phyloP scores from a whole-genome alignment of 805 yeast species.

The Myxozyma monticola region DNA sequence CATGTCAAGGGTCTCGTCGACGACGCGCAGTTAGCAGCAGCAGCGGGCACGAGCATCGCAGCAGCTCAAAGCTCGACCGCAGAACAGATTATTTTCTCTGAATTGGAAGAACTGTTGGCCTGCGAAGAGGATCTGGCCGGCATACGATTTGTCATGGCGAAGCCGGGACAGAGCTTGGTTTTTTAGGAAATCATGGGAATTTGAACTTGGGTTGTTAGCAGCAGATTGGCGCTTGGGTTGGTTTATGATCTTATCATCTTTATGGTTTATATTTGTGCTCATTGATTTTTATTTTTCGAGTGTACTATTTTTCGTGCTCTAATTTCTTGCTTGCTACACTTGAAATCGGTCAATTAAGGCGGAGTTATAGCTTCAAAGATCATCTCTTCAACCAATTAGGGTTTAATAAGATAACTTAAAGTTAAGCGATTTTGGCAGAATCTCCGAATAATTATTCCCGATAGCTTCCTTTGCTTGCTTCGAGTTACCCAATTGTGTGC shows the following conservation, averaged over 20 bases:
- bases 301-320: too few species aligned
- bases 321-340: too few species aligned
- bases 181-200: constrained; percentile 1
- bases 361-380: too few species aligned
- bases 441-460: too few species aligned
- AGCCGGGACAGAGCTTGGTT: constrained; percentile 25
- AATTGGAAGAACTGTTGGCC: constrained; percentile 21
- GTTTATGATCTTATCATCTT: not conserved
- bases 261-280: not conserved
- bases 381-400: too few species aligned
- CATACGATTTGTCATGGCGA: constrained; percentile 21
- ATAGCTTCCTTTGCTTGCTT: too few species aligned
- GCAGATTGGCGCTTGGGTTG: not conserved
- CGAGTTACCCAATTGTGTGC: too few species aligned
- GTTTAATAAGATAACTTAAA: too few species aligned
- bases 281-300: not conserved
- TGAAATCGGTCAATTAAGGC: too few species aligned
- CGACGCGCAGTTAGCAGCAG: constrained; percentile 5
- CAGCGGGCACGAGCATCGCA: not conserved
- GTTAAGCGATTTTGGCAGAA: too few species aligned
- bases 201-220: too few species aligned
- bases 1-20: constrained; percentile 24
- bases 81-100: constrained; percentile 14
- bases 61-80: not conserved
- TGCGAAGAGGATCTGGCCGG: constrained; percentile 28